Conservation (phyloP, 2,329 filamentous ascomycete species). For the Fusarium sp. region DNA sequence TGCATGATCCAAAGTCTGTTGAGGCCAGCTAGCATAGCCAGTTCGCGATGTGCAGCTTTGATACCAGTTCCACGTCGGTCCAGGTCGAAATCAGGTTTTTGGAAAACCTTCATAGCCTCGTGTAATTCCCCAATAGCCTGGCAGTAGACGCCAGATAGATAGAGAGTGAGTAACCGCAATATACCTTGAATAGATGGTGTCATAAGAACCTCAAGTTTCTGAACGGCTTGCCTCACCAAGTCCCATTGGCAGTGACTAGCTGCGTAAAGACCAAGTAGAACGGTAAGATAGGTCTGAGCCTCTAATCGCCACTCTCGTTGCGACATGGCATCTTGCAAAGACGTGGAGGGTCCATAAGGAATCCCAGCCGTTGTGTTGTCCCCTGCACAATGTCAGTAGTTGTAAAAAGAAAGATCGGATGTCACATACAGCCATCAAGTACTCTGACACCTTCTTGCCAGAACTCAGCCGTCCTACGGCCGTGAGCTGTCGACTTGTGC, state of each 20-base stretch:
- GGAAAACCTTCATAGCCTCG: constrained; percentile 75
- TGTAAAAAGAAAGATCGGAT: not conserved
- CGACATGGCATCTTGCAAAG: constrained; percentile 67
- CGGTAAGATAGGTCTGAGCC: constrained; percentile 74
- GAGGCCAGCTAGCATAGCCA: constrained; percentile 73
- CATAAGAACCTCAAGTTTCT: constrained; percentile 61
- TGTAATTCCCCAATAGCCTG: constrained; percentile 81
- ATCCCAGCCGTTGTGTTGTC: constrained; percentile 51
- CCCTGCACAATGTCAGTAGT: constrained; percentile 45
- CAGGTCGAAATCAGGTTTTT: constrained; percentile 66
- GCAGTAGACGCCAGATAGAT: constrained; percentile 78
- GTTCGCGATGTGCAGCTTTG: constrained; percentile 68
- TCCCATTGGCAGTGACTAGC: constrained; percentile 78
- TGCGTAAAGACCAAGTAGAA: constrained; percentile 76
- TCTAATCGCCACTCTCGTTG: constrained; percentile 73
- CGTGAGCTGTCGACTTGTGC: constrained; percentile 52
- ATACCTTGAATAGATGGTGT: constrained; percentile 56
- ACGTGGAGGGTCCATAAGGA: constrained; percentile 57
- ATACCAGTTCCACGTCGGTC: constrained; percentile 53
- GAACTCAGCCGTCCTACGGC: constrained; percentile 52
- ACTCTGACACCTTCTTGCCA: constrained; percentile 58
- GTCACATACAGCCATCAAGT: constrained; percentile 59
- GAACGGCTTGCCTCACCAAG: constrained; percentile 68
- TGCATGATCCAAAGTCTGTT: constrained; percentile 80
- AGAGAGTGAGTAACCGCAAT: constrained; percentile 66